Evolutionary conservation across 2,329 filamentous ascomycete species (phyloP), one percentile per base, ranked within the genome.

Genomic region (Helicocarpus griseus): DNA sequence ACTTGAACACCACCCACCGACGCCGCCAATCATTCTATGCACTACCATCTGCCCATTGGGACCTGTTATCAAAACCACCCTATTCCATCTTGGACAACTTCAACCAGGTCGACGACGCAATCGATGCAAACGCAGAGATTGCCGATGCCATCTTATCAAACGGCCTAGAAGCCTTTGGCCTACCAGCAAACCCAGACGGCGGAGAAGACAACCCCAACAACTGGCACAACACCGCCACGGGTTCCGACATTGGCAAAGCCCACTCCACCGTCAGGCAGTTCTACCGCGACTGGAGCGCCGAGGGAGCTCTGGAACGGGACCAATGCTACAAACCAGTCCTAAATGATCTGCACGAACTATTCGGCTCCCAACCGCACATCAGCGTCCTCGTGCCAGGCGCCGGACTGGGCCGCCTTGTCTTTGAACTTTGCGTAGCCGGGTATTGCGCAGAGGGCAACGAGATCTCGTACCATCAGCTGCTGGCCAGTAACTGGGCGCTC

Each of bases 401-500:
- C 3, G 93, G 93, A 0, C 74, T 98, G 2, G 93, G 89, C 2
- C 80, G 93, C 13, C 74, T 97, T 2, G 87, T 97, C 0, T 95
- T 94, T 61, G 93, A 98, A 41, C 75, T 97, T 13, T 89, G 85
- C 64, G 73, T 73, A 26, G 74, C 73, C 1, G 90, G 93, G 9
- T 94, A 83, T 66, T 72, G 79, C 9, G 80, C 82, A 0, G 89
- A 96, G 67, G 91, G 91, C 26, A 97, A 96, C 64, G 87, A 98
- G 69, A 95, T 97, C 55, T 96, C 90, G 2, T 97, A 95, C 64
- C 93, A 98, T 67, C 89, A 95, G 66, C 79, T 98, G n/a, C 76
- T 97, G 53, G 89, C 89, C 1, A 94, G 87, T 53, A 80, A 79
- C 56, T 81, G 73, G 69, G 60, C 76, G 7, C 60, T 77, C 36